Conservation (phyloP, 2,329 filamentous ascomycete genomes). For the Penicillium paneum region DNA sequence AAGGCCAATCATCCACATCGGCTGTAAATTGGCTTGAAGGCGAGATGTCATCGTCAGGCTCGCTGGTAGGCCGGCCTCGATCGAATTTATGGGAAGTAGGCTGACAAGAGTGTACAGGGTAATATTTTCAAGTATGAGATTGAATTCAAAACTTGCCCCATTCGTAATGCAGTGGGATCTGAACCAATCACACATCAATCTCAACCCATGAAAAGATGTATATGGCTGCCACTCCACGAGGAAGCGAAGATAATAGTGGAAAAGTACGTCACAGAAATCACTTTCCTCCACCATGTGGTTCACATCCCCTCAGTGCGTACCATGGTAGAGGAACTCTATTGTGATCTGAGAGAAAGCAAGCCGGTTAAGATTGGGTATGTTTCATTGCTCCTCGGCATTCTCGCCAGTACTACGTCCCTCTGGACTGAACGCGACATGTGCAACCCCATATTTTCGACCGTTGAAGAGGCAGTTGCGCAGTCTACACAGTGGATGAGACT, state of each 20-base stretch:
- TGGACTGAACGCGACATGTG: conserved; percentile 27
- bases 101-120: neutral
- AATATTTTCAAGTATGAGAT: conserved; percentile 5
- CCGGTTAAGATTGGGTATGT: conserved; percentile 27
- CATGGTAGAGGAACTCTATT: conserved; percentile 31
- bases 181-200: neutral
- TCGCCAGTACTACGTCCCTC: conserved; percentile 32
- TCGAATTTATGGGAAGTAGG: neutral
- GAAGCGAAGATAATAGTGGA: conserved; percentile 35
- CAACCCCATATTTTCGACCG: conserved; percentile 13
- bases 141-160: conserved; percentile 15
- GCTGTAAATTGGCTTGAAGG: conserved; percentile 18
- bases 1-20: neutral
- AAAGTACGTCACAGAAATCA: conserved; percentile 33
- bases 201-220: conserved; percentile 14
- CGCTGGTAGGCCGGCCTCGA: conserved; percentile 5
- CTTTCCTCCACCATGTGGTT: conserved; percentile 36
- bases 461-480: conserved; percentile 28
- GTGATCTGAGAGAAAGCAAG: conserved; percentile 16
- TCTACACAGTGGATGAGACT: conserved; percentile 30
- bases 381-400: conserved; percentile 32
- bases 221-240: conserved; percentile 36
- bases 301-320: conserved; percentile 30
- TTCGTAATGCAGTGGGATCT: neutral
- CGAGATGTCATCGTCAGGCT: conserved; percentile 11